Percentiles rank a stretch among this genome's conserved stretches.
Conservation (phyloP, 345 rosid species). For the Garcia nutans region DNA sequence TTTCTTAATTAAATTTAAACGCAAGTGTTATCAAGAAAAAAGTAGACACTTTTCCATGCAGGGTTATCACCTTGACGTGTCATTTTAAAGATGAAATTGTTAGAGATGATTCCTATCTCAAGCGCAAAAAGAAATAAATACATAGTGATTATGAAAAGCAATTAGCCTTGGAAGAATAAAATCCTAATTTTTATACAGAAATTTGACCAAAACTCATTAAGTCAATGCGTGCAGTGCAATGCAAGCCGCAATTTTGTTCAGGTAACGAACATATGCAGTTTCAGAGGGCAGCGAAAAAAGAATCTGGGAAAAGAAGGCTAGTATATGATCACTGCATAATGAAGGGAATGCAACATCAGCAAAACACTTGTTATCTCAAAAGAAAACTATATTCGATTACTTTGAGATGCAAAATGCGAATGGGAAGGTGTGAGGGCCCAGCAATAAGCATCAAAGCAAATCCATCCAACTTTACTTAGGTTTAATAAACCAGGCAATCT, state of each 20-base stretch:
- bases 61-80: neutral
- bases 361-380: neutral
- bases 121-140: neutral
- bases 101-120: neutral
- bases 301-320: neutral
- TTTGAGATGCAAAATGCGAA: neutral
- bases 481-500: neutral
- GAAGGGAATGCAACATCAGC: neutral
- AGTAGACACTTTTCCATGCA: neutral
- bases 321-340: neutral
- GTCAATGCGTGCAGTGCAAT: neutral
- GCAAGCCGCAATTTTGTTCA: neutral
- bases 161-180: neutral
- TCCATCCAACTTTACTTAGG: neutral
- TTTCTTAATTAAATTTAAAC: neutral
- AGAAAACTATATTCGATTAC: neutral
- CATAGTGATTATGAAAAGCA: neutral
- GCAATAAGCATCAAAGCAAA: neutral
- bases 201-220: too few relatives aligned
- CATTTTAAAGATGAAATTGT: neutral
- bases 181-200: neutral
- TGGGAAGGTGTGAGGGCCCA: neutral
- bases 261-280: neutral
- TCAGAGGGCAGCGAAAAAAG: neutral
- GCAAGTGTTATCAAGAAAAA: neutral